These are phyloP conservation scores for Colletotrichum costaricense DNA, from an alignment of 2,329 filamentous ascomycete genomes.

Conservation along the genomic window DNA sequence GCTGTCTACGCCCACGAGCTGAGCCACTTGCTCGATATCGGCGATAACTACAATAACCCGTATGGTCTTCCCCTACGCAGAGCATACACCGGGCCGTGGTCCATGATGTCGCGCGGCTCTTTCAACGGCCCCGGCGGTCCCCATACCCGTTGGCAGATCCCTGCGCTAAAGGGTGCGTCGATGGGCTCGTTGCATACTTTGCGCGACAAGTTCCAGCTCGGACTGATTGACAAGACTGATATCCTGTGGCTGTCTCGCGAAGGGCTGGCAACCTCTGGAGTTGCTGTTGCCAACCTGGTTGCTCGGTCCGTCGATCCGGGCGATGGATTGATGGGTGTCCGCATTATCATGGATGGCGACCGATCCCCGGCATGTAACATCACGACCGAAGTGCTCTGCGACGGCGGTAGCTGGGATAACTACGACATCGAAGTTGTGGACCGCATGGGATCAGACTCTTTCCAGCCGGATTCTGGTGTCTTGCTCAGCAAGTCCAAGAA, in stretches of 20 bases:
- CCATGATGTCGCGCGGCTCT: conserved; percentile 62
- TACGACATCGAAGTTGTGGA: conserved; percentile 66
- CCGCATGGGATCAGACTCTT: conserved; percentile 64
- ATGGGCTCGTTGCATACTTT: conserved; percentile 64
- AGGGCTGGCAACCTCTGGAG: conserved; percentile 54
- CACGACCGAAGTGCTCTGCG: conserved; percentile 57
- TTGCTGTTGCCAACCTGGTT: conserved; percentile 56
- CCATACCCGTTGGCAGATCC: conserved; percentile 64
- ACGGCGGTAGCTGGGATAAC: conserved; percentile 61
- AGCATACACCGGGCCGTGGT: conserved; percentile 62
- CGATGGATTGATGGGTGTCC: conserved; percentile 56
- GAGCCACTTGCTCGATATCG: conserved; percentile 61
- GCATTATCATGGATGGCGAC: conserved; percentile 57
- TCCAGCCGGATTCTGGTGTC: conserved; percentile 62
- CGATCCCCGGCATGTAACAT: conserved; percentile 56
- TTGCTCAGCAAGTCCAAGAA: conserved; percentile 66
- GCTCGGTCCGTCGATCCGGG: conserved; percentile 58
- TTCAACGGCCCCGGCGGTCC: conserved; percentile 66
- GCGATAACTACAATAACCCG: conserved; percentile 68
- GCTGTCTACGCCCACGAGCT: conserved; percentile 65
- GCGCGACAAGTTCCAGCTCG: conserved; percentile 64
- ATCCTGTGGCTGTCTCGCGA: conserved; percentile 57
- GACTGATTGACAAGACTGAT: conserved; percentile 54
- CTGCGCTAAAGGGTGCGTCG: conserved; percentile 57
- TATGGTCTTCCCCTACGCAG: conserved; percentile 57